phyloP scores from a whole-genome alignment of 768 basidiomycete species.

The Pulveroboletus sp. region DNA sequence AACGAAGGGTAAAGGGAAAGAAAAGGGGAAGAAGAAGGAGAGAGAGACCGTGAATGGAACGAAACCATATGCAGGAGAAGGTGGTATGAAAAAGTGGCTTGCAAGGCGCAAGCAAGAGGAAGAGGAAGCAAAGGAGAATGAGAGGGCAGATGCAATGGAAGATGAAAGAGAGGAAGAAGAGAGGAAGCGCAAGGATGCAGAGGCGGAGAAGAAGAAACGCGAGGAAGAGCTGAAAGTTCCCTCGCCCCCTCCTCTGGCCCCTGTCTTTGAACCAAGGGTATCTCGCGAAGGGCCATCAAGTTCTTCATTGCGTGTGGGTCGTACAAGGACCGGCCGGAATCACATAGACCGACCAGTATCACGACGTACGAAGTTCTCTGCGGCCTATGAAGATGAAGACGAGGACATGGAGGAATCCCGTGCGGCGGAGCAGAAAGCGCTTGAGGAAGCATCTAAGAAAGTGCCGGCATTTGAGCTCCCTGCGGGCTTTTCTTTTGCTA shows the following conservation, averaged over 20 bases:
- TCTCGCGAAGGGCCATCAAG: slow-evolving; percentile 17
- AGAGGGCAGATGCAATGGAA: slow-evolving; percentile 33
- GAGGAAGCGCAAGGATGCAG: slow-evolving; percentile 17
- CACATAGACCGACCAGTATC: slow-evolving; percentile 57
- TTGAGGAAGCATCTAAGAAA: slow-evolving; percentile 55
- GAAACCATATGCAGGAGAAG: slow-evolving; percentile 76
- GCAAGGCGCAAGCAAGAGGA: slow-evolving; percentile 59
- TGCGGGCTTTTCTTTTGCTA: slow-evolving; percentile 62
- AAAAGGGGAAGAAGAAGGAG: slow-evolving; percentile 34
- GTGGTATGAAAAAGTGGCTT: slow-evolving; percentile 74
- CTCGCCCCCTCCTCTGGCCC: slow-evolving; percentile 13
- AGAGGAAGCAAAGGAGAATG: slow-evolving; percentile 41
- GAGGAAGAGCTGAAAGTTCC: slow-evolving; percentile 19
- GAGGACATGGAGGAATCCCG: slow-evolving; percentile 41
- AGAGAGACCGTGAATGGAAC: slow-evolving; percentile 45
- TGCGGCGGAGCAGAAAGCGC: slow-evolving; percentile 40
- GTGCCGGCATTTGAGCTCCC: slow-evolving; percentile 58
- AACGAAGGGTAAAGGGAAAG: slow-evolving; percentile 36
- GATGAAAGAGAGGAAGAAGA: slow-evolving; percentile 32
- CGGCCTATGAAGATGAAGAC: slow-evolving; percentile 51
- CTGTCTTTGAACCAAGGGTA: slow-evolving; percentile 19
- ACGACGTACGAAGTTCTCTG: slow-evolving; percentile 59
- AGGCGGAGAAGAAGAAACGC: slow-evolving; percentile 15
- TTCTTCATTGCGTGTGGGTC: slow-evolving; percentile 66
- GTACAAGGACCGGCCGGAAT: slow-evolving; percentile 50